Conservation (phyloP, 768 basidiomycete species). For the Leucosporidium scottii region DNA sequence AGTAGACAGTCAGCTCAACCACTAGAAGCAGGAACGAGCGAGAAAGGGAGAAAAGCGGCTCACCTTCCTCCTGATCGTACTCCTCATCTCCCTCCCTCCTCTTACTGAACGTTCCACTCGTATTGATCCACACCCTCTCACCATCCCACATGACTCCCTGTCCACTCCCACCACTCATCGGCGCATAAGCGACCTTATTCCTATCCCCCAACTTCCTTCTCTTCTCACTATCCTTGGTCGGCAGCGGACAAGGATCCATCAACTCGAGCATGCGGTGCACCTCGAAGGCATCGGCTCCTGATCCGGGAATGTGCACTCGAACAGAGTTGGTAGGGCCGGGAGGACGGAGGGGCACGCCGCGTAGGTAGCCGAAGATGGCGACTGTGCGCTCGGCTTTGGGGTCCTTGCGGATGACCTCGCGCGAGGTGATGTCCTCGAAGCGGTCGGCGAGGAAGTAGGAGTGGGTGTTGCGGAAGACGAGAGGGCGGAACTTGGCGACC, state of each 20-base stretch:
- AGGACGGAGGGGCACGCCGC: constrained; percentile 54
- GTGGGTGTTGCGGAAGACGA: constrained; percentile 90
- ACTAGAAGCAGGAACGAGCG: background rate
- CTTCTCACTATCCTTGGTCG: constrained; percentile 80
- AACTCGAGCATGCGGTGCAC: constrained; percentile 66
- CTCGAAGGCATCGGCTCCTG: constrained; percentile 65
- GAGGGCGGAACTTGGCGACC: constrained; percentile 97
- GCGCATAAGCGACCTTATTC: constrained; percentile 88
- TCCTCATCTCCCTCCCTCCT: constrained; percentile 46
- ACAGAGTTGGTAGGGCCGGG: constrained; percentile 60
- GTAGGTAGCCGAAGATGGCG: constrained; percentile 88
- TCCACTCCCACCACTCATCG: constrained; percentile 79
- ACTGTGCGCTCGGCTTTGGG: constrained; percentile 91
- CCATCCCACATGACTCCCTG: constrained; percentile 89
- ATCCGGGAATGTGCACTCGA: constrained; percentile 87
- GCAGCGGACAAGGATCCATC: constrained; percentile 92
- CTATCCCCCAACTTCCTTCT: constrained; percentile 88
- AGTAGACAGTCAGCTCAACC: background rate
- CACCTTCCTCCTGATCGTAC: constrained; percentile 50
- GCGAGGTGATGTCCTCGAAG: constrained; percentile 85
- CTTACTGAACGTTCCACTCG: constrained; percentile 85
- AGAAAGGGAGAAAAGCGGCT: background rate
- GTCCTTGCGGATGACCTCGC: constrained; percentile 68
- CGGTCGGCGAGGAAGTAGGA: constrained; percentile 93
- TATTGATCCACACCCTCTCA: constrained; percentile 96